Conservation (phyloP, 1,284 basidiomycete species). For the Austroboletus novae-zelandiae region DNA sequence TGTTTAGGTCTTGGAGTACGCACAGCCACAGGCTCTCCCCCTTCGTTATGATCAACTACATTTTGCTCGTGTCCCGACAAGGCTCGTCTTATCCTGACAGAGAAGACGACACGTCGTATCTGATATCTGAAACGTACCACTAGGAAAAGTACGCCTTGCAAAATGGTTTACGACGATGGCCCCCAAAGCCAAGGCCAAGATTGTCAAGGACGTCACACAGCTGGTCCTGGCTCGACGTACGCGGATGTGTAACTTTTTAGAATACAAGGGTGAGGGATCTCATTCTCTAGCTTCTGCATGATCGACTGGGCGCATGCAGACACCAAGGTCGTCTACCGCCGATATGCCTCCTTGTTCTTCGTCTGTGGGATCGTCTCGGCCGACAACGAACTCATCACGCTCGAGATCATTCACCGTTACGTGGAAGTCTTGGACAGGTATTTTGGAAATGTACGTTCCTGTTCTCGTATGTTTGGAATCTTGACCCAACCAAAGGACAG, state of each 20-base stretch:
- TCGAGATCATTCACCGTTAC: conserved; percentile 98
- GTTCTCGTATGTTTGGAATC: not conserved
- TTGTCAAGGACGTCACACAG: conserved; percentile 99
- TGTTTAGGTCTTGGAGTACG: not conserved
- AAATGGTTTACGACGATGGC: conserved; percentile 99
- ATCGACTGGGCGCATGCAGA: conserved; percentile 44
- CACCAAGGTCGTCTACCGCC: conserved; percentile 94
- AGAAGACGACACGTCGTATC: conserved; percentile 2
- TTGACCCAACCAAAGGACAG: conserved; percentile 40
- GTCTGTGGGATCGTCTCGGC: conserved; percentile 86
- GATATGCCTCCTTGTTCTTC: conserved; percentile 98
- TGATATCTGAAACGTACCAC: conserved; percentile 9
- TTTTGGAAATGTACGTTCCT: conserved; percentile 84
- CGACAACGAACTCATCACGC: conserved; percentile 92
- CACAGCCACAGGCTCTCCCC: conserved; percentile 27
- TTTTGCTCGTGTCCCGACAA: conserved; percentile 92
- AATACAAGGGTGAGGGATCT: conserved; percentile 85
- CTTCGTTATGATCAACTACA: conserved; percentile 76
- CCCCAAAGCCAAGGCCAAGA: conserved; percentile 94
- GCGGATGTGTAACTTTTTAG: conserved; percentile 98
- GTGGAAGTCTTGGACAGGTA: conserved; percentile 99
- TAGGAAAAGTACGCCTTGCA: conserved; percentile 95
- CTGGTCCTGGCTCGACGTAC: conserved; percentile 94
- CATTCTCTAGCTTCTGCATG: not conserved
- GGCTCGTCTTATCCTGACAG: conserved; percentile 45